A percentile compares a stretch with the other conserved stretches of the same genome.
These are phyloP conservation scores for Aspergillus sp. DNA, from an alignment of 2,329 filamentous ascomycete species.

Conservation along the genomic window DNA sequence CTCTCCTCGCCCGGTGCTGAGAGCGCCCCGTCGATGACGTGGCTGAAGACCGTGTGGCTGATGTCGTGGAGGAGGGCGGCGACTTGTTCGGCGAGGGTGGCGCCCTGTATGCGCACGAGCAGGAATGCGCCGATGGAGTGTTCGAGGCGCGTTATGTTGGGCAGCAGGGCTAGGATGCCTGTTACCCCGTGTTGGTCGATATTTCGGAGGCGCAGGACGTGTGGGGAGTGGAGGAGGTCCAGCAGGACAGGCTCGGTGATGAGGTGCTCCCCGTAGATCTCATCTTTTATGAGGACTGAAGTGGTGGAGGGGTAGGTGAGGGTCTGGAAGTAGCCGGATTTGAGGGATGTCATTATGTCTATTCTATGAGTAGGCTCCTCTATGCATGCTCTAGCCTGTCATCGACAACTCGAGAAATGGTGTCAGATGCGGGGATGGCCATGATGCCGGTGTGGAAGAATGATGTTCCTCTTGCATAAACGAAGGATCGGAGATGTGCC, in stretches of 20 bases:
- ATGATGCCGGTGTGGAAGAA: not conserved
- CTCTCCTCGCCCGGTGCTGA: constrained; percentile 43
- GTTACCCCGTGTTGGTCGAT: constrained; percentile 46
- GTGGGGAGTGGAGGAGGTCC: constrained; percentile 40
- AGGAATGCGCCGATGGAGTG: constrained; percentile 48
- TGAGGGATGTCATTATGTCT: not conserved
- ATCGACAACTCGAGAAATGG: no score
- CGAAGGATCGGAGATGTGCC: no score
- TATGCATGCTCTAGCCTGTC: no score
- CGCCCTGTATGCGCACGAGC: constrained; percentile 43
- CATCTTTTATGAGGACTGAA: constrained; percentile 35
- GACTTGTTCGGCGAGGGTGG: constrained; percentile 42
- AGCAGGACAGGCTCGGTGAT: constrained; percentile 43
- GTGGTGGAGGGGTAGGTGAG: not conserved
- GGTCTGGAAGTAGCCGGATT: not conserved
- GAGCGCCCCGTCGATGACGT: constrained; percentile 47
- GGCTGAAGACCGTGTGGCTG: constrained; percentile 46
- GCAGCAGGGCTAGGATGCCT: constrained; percentile 40
- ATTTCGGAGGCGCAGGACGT: constrained; percentile 39
- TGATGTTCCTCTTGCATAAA: not conserved
- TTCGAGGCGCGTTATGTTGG: constrained; percentile 43
- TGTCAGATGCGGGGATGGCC: not conserved
- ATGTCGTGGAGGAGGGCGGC: constrained; percentile 47
- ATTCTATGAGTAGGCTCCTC: not conserved
- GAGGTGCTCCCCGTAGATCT: constrained; percentile 40